These are phyloP conservation scores for Gaertneriomyces sp. DNA, from an alignment of 192 early-diverging fungal species.

Conservation along the genomic window DNA sequence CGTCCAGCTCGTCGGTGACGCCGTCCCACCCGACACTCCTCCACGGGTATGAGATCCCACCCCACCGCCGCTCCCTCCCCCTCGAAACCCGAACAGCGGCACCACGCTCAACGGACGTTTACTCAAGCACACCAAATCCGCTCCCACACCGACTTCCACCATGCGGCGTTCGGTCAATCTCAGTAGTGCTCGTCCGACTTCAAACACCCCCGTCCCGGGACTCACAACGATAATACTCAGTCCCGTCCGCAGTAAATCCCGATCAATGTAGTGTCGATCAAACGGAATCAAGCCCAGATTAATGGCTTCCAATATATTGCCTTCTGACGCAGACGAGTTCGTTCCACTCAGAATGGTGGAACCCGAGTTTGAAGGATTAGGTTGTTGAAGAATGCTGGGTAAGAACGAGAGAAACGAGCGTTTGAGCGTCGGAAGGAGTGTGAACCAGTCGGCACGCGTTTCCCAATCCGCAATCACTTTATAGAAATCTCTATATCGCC, in stretches of 20 bases:
- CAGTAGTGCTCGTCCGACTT: slow-evolving; percentile 76
- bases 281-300: slow-evolving; percentile 95
- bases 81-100: slow-evolving; percentile 77
- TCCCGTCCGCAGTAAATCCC: slow-evolving; percentile 89
- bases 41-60: not conserved
- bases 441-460: slow-evolving; percentile 68
- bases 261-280: slow-evolving; percentile 88
- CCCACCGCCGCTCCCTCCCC: not conserved
- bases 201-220: slow-evolving; percentile 84
- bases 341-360: slow-evolving; percentile 64
- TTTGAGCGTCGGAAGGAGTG: slow-evolving; percentile 60
- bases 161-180: slow-evolving; percentile 94
- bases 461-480: slow-evolving; percentile 94
- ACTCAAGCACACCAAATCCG: slow-evolving; percentile 90
- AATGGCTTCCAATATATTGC: slow-evolving; percentile 93
- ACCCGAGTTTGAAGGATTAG: slow-evolving; percentile 35
- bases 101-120: slow-evolving; percentile 82
- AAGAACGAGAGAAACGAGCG: slow-evolving; percentile 73
- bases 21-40: slow-evolving; percentile 4
- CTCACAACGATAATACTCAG: slow-evolving; percentile 86
- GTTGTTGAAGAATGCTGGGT: slow-evolving; percentile 59
- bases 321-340: slow-evolving; percentile 81
- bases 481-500: slow-evolving; percentile 89
- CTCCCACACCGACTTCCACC: slow-evolving; percentile 83
- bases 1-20: not conserved